A percentile compares a stretch with the other conserved stretches of the same genome.
phyloP scores from a whole-genome alignment of 2,329 filamentous ascomycete species.

The Pseudogymnoascus sp. region DNA sequence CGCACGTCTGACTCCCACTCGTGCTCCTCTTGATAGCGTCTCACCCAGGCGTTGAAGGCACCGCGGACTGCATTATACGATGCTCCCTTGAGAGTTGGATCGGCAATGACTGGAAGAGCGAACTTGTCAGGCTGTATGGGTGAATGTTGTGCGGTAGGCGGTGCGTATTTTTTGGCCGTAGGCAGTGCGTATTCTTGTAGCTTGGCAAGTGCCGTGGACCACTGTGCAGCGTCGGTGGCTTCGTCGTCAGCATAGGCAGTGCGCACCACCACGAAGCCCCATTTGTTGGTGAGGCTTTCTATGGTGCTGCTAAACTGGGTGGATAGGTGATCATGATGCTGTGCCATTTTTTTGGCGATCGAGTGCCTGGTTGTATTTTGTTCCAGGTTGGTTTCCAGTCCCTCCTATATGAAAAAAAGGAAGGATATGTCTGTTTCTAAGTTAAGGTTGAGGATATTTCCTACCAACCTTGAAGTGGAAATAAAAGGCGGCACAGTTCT shows the following conservation, averaged over 20 bases:
- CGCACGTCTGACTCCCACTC: not conserved
- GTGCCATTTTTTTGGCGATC: not conserved
- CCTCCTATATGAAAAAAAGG: not conserved
- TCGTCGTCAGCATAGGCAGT: not conserved
- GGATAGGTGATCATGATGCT: not conserved
- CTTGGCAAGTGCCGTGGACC: not conserved
- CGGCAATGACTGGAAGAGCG: not conserved
- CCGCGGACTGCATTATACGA: not conserved
- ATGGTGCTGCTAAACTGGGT: not conserved
- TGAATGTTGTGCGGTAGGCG: not conserved
- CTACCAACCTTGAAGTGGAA: not conserved
- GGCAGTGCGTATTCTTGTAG: not conserved
- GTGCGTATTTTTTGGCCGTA: not conserved
- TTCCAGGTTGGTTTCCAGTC: not conserved
- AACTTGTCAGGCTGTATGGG: not conserved
- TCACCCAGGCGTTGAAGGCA: not conserved
- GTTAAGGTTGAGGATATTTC: not conserved
- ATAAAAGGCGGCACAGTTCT: no score
- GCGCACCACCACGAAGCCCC: not conserved
- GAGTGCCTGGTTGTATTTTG: not conserved
- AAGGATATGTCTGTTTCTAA: not conserved
- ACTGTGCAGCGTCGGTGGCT: not conserved
- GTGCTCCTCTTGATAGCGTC: not conserved
- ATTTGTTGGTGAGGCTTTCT: not conserved
- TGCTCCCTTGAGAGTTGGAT: not conserved